Conservation (phyloP, 148 eudicot genomes). For the Fagopyrum esculentum region DNA sequence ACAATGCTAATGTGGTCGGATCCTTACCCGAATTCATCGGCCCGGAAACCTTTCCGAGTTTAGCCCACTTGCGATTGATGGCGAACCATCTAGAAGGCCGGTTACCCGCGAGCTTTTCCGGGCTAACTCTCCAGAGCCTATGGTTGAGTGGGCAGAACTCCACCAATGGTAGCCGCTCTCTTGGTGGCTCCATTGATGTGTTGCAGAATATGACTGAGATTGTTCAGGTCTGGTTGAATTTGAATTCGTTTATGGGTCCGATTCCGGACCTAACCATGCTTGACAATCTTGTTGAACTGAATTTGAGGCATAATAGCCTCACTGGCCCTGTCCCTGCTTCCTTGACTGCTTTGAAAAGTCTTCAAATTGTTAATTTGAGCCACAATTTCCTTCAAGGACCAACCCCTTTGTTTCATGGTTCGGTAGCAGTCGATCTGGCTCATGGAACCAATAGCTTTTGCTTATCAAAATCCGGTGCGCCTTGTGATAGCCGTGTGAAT, state of each 20-base stretch:
- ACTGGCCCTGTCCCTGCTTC: constrained; percentile 69
- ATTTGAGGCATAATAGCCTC: constrained; percentile 60
- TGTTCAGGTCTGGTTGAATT: constrained; percentile 59
- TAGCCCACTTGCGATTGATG: constrained; percentile 43
- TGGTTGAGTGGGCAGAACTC: constrained; percentile 71
- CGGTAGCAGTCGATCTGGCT: constrained; percentile 35
- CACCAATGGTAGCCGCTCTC: constrained; percentile 22
- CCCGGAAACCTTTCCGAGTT: constrained; percentile 29
- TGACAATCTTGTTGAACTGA: constrained; percentile 35
- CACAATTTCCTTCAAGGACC: constrained; percentile 74
- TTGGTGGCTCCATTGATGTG: constrained; percentile 55
- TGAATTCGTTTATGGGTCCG: constrained; percentile 62
- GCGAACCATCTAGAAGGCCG: constrained; percentile 48
- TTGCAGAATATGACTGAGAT: constrained; percentile 64
- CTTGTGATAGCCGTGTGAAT: constrained; percentile 53
- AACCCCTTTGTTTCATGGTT: constrained; percentile 34
- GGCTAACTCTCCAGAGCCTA: constrained; percentile 44
- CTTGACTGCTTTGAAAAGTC: constrained; percentile 28
- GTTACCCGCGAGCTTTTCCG: constrained; percentile 46
- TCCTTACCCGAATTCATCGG: constrained; percentile 47
- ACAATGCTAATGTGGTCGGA: constrained; percentile 41
- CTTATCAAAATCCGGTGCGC: constrained; percentile 35
- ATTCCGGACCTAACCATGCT: constrained; percentile 64
- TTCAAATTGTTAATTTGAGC: constrained; percentile 47
- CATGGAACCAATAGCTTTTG: constrained; percentile 55